Base-by-base conservation (phyloP, 805 yeast species). In the Teunomyces atbi region DNA sequence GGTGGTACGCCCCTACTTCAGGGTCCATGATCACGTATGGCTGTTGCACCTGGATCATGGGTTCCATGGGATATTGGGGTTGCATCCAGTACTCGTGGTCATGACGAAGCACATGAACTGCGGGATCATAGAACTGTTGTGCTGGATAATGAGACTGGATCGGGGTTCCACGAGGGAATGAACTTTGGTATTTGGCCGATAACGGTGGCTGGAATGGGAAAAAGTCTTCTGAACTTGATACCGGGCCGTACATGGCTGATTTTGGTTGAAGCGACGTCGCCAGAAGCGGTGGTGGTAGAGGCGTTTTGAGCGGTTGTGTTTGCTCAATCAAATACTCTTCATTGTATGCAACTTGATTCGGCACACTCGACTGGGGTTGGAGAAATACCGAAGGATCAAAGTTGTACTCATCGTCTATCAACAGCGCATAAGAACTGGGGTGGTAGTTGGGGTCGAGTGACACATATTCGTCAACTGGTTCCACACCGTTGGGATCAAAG, bases 311-410 rank as follows among this genome's bases (percentile, higher is more conserved):
- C 0, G 79, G 78, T 21, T 68, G 69, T 0, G 82, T 72, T 51
- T 78, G 82, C 51, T 78, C 82, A 34, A 78, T 76, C 40, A 78
- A 55, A 43, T 75, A 73, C 44, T 76, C 79, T 39, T 76, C 79
- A 47, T 69, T 73, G 49, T 64, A 66, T 18, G 65, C 68, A 38
- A 76, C 62, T 49, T 71, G 73, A 11, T 58, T 54, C 18, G 62
- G 29, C 4, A 12, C 37, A 20, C 15, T 23, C 4, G 42, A 28
- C 27, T 36, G 21, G 11, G 61, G 54, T 23, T 48, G 54, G 28
- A 46, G 56, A 45, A 59, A 55, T 37, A 54, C 49, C 21, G 56
- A 29, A 5, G 59, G 53, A 38, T 60, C 63, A 21, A 59, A 56
- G 35, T 59, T 58, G 41, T 53, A 50, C 47, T 57, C 60, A 11